Evolutionary conservation across 345 rosid species (phyloP).

Genomic region (Eucalyptus regnans): DNA sequence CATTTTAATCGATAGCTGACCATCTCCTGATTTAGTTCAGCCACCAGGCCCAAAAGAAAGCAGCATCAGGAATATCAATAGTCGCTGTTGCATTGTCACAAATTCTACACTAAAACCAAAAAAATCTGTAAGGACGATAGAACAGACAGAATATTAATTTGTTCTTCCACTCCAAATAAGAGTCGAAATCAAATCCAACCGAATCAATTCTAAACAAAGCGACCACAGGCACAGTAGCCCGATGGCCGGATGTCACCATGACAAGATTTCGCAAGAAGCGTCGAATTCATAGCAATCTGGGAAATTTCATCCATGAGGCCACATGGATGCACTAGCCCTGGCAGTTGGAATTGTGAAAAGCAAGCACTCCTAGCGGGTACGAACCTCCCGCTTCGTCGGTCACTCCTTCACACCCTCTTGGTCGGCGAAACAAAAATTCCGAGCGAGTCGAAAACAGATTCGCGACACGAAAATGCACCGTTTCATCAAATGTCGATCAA

Average conservation of each 20-base stretch:
- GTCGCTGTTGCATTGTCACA: background rate
- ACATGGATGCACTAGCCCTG: rapidly evolving
- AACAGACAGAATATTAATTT: background rate
- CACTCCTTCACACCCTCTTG: background rate
- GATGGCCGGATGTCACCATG: background rate
- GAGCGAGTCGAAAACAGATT: background rate
- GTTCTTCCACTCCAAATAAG: background rate
- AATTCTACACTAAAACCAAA: background rate
- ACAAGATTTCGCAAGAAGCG: background rate
- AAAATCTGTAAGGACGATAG: background rate
- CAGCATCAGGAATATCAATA: background rate
- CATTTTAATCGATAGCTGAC: background rate
- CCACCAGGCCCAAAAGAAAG: background rate
- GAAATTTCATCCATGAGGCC: background rate
- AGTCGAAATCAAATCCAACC: background rate
- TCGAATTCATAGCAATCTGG: background rate
- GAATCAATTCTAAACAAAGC: background rate
- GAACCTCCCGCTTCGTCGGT: background rate
- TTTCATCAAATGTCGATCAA: background rate
- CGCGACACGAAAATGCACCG: background rate
- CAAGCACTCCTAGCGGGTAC: background rate
- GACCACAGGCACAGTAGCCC: background rate
- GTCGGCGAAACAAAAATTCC: background rate
- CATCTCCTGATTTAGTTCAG: background rate
- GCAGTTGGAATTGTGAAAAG: background rate